Conservation (phyloP, 73 alveolate species). For the Tetrahymena elliotti region DNA sequence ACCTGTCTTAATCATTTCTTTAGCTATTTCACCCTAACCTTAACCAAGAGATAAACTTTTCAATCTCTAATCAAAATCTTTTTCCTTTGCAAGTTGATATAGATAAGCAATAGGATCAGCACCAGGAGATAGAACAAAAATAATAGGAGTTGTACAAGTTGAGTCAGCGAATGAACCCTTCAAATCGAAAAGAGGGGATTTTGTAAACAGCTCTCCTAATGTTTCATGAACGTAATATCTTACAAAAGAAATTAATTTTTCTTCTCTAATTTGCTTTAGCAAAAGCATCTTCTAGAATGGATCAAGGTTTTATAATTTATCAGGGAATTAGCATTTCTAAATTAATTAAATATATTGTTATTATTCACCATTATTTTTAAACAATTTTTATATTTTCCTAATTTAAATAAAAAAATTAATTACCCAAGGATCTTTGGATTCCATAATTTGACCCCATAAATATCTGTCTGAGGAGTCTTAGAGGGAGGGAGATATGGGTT, state of each 20-base stretch:
- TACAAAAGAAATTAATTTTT: conserved; percentile 74
- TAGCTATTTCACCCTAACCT: conserved; percentile 98
- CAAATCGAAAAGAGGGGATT: conserved; percentile 96
- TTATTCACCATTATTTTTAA: too few species aligned
- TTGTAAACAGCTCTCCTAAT: conserved; percentile 84
- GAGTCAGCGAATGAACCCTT: conserved; percentile 94
- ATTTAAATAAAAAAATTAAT: not conserved
- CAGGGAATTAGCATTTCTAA: not conserved
- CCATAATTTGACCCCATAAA: conserved; percentile 28
- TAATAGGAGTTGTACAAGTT: conserved; percentile 93
- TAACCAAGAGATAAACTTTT: conserved; percentile 97
- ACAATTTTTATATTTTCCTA: too few species aligned
- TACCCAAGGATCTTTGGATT: conserved; percentile 30
- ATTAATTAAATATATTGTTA: conserved; percentile 74
- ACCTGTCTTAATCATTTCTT: conserved; percentile 77
- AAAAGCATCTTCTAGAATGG: conserved; percentile 90
- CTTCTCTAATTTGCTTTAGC: conserved; percentile 86
- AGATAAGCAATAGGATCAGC: conserved; percentile 99
- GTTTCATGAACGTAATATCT: conserved; percentile 74
- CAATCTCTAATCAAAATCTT: conserved; percentile 84
- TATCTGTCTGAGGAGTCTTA: conserved; percentile 45
- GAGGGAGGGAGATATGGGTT: conserved; percentile 60
- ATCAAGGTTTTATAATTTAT: conserved; percentile 41
- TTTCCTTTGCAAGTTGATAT: conserved; percentile 88
- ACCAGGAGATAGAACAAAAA: conserved; percentile 96